Evolutionary conservation across 2,329 filamentous ascomycete genomes (phyloP).

Genomic region (Colletotrichum theobromicola): DNA sequence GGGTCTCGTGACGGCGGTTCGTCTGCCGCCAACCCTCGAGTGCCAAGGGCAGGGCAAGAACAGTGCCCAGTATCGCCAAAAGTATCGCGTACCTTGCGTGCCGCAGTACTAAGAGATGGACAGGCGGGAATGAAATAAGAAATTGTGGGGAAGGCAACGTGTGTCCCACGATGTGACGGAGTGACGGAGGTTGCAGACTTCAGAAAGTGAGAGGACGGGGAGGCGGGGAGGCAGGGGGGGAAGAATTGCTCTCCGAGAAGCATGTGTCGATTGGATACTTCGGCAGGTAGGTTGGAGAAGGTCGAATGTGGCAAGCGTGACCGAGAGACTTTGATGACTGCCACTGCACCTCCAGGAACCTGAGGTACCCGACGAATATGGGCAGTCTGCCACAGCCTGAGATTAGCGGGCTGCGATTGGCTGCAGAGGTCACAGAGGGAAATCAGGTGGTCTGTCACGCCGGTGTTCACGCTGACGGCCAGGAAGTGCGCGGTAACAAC

Average conservation of each 20-base stretch:
- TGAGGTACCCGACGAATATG: no score
- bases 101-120: constrained; percentile 4
- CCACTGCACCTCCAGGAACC: no score
- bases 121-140: constrained; percentile 8
- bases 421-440: background rate
- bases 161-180: constrained; percentile 14
- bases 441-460: constrained; percentile 14
- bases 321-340: constrained; percentile 3
- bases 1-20: background rate
- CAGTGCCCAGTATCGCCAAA: constrained; percentile 2
- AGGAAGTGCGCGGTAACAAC: background rate
- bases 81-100: constrained; percentile 2
- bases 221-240: background rate
- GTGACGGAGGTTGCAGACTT: constrained; percentile 8
- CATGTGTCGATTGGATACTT: constrained; percentile 6
- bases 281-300: background rate
- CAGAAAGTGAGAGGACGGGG: constrained; percentile 8
- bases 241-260: background rate
- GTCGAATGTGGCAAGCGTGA: constrained; percentile 9
- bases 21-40: background rate
- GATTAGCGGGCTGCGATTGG: background rate
- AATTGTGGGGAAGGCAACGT: constrained; percentile 15
- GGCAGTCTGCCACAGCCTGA: background rate
- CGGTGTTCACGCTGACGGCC: constrained; percentile 4
- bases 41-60: constrained; percentile 7